phyloP scores from a whole-genome alignment of 2,329 filamentous ascomycete genomes.

The Akanthomyces dipterigenus region DNA sequence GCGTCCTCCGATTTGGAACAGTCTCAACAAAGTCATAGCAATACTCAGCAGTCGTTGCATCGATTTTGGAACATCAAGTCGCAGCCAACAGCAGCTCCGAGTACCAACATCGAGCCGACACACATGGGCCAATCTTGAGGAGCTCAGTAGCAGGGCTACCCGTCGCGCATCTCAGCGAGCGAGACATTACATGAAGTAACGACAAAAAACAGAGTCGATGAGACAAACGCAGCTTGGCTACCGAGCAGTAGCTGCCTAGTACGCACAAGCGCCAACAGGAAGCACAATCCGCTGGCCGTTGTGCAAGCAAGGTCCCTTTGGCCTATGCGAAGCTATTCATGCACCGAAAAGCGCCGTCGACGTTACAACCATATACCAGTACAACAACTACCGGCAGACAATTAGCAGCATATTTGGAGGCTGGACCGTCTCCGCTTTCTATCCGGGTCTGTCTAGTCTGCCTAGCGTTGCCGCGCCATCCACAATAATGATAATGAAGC shows the following conservation, averaged over 20 bases:
- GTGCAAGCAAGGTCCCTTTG: not conserved
- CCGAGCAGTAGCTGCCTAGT: too few species aligned
- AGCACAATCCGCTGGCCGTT: not conserved
- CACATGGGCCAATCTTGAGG: not conserved
- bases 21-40: not conserved
- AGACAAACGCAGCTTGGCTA: not conserved
- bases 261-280: not conserved
- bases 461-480: not conserved
- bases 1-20: not conserved
- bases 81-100: conserved; percentile 22
- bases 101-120: conserved; percentile 18
- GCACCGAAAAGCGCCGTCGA: not conserved
- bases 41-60: conserved; percentile 47
- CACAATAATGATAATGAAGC: not conserved
- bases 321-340: too few species aligned
- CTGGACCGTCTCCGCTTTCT: not conserved
- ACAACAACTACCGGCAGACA: not conserved
- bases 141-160: not conserved
- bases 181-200: not conserved
- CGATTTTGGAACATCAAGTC: conserved; percentile 53
- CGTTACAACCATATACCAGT: not conserved
- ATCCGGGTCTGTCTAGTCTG: not conserved
- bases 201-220: not conserved
- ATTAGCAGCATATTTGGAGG: not conserved
- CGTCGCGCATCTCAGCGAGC: not conserved